Base-by-base conservation (phyloP, 139 green algal species). In the Edaphochlamys debaryana region DNA sequence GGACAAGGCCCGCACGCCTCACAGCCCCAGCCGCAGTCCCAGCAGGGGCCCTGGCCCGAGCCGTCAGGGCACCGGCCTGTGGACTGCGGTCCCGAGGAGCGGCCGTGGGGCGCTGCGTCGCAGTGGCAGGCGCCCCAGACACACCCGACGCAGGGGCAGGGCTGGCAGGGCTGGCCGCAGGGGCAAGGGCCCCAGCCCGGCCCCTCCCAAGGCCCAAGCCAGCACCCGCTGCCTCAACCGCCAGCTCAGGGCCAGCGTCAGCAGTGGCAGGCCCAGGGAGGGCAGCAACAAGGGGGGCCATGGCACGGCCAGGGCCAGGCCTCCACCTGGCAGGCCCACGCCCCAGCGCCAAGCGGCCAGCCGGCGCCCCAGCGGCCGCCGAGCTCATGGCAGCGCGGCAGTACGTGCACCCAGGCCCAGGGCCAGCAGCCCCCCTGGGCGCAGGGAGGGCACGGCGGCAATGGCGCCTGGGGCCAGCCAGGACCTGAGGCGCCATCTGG, bases 201-300 rank as follows among this genome's bases (percentile, higher is more conserved):
- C 58, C 58, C 70, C 64, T 54, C 54, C 66, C 85, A n/a, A n/a
- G n/a, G n/a, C n/a, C n/a, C n/a, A n/a, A 79, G 50, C 79, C 79
- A 72, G 50, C 66, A 79, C 64, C 73, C 54, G 32, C 63, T 42
- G 56, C 76, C 72, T 20, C 69, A 76, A 25, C 62, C 75, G n/a
- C 66, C 73, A 23, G 30, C 2, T 4, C 37, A 67, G 19, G 32
- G 45, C 0, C 75, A 80, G 56, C 75, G 64, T 29, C 77, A 77
- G 32, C 58, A 0, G 32, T 52, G 48, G 38, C 56, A 72, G 3
- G 23, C 4, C 7, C 37, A 72, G 37, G 45, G 37, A 64, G 66
- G 34, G 42, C 72, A 87, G 36, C 41, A 37, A 52, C 42, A n/a
- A 32, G 67, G 67, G 63, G 50, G 36, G 27, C 37, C 52, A 37